A percentile compares a stretch with the other conserved stretches of the same genome.
phyloP scores from a whole-genome alignment of 225 moss, liverwort and hornwort genomes.

The Polytrichum formosum region DNA sequence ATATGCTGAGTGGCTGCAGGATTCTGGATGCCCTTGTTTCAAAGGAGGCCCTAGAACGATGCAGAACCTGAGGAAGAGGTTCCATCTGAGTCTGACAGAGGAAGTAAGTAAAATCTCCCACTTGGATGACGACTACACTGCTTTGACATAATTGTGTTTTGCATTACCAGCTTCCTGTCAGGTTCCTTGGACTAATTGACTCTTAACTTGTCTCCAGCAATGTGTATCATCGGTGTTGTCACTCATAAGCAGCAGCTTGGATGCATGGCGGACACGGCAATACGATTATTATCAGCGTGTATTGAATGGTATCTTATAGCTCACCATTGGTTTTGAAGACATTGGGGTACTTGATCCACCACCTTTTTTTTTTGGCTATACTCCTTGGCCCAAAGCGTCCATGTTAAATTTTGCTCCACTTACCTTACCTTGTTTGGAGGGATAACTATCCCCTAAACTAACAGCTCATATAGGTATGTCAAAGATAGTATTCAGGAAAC shows the following conservation, averaged over 20 bases:
- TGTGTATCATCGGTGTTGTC: conserved; percentile 97
- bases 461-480: conserved; percentile 21
- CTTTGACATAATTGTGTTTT: neutral
- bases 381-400: conserved; percentile 19
- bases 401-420: conserved; percentile 11
- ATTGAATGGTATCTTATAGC: conserved; percentile 94
- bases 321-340: conserved; percentile 17
- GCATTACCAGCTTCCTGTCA: too few species aligned
- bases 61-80: conserved; percentile 93
- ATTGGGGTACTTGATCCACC: conserved; percentile 19
- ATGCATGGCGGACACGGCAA: conserved; percentile 98
- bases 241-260: conserved; percentile 94
- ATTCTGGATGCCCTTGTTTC: conserved; percentile 99
- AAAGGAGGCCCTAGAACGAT: conserved; percentile 93
- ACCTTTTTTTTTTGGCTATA: conserved; percentile 15
- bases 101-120: conserved; percentile 44
- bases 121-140: neutral
- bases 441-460: conserved; percentile 19
- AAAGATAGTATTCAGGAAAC: conserved; percentile 29
- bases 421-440: conserved; percentile 20
- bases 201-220: conserved; percentile 62
- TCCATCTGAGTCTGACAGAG: conserved; percentile 97
- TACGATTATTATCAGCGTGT: conserved; percentile 99
- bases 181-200: conserved; percentile 12
- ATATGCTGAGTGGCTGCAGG: conserved; percentile 35